A percentile compares a stretch with the other conserved stretches of the same genome.
Conservation (phyloP, 805 yeast genomes). For the Ogataea wickerhamii region DNA sequence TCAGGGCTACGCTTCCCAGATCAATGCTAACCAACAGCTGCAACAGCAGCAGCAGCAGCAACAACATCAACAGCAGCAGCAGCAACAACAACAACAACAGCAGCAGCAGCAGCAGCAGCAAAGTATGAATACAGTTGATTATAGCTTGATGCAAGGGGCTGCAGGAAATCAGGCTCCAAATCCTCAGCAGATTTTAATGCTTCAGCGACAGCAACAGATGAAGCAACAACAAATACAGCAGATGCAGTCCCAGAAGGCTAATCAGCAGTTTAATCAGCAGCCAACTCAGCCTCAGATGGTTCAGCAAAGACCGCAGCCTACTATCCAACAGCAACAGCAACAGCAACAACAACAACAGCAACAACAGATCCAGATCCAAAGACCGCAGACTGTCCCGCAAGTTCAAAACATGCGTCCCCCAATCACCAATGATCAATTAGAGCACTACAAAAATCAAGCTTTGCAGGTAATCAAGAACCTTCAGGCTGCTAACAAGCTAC, state of each 20-base stretch:
- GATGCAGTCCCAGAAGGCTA: slow-evolving; percentile 7
- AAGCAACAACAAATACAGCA: slow-evolving; percentile 24
- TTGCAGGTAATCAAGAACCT: slow-evolving; percentile 32
- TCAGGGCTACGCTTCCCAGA: neutral
- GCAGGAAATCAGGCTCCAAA: slow-evolving; percentile 19
- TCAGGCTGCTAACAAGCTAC: slow-evolving; percentile 32
- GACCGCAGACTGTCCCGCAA: slow-evolving; percentile 18
- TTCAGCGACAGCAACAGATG: slow-evolving; percentile 32
- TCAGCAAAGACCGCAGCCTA: slow-evolving; percentile 1
- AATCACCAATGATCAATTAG: slow-evolving; percentile 25
- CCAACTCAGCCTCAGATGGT: slow-evolving; percentile 3
- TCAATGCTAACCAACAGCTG: slow-evolving; percentile 1
- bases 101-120: slow-evolving; percentile 18
- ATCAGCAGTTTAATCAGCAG: slow-evolving; percentile 4
- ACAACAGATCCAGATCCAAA: slow-evolving; percentile 11
- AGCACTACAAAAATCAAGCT: slow-evolving; percentile 34
- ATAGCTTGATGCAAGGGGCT: slow-evolving; percentile 6
- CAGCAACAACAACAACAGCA: slow-evolving; percentile 18
- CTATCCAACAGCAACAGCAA: slow-evolving; percentile 9
- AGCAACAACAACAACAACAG: slow-evolving; percentile 8
- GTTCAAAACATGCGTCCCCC: slow-evolving; percentile 7
- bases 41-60: slow-evolving; percentile 15
- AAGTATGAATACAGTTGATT: neutral
- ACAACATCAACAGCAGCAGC: slow-evolving; percentile 19
- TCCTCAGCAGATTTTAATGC: slow-evolving; percentile 31